Conservation (phyloP, 768 basidiomycete genomes). For the Leccinum aurantiacum region DNA sequence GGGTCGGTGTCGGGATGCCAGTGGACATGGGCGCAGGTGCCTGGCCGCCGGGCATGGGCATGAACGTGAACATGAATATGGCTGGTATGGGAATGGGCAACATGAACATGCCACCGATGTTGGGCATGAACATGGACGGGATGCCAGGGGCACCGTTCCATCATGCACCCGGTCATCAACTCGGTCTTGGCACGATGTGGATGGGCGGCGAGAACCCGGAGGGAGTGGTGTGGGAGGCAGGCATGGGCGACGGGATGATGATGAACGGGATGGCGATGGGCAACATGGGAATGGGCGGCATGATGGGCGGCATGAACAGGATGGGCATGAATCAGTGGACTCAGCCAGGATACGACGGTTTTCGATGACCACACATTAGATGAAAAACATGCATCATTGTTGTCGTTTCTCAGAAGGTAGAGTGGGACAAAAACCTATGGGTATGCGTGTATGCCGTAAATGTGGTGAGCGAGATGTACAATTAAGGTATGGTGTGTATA, state of each 20-base stretch:
- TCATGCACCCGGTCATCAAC: constrained; percentile 22
- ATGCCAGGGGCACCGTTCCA: constrained; percentile 30
- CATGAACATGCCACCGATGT: constrained; percentile 36
- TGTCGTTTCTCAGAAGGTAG: constrained; percentile 10
- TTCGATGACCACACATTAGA: constrained; percentile 23
- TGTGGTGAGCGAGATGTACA: constrained; percentile 21
- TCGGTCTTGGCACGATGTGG: constrained; percentile 33
- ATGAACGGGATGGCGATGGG: constrained; percentile 40
- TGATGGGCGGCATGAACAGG: constrained; percentile 36
- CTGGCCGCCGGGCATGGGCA: constrained; percentile 15
- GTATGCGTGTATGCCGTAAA: constrained; percentile 29
- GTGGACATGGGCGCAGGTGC: constrained; percentile 36
- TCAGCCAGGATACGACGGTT: constrained; percentile 34
- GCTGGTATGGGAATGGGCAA: constrained; percentile 41
- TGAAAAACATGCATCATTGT: background rate
- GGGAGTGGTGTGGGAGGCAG: constrained; percentile 39
- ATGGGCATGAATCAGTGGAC: constrained; percentile 44
- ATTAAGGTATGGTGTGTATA: constrained; percentile 38
- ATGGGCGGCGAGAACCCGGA: constrained; percentile 35
- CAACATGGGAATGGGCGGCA: constrained; percentile 33
- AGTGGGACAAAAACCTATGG: constrained; percentile 13
- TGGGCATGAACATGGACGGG: constrained; percentile 43
- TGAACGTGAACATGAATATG: constrained; percentile 41
- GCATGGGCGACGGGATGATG: constrained; percentile 45
- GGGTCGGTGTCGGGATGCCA: constrained; percentile 32